Base-by-base conservation (phyloP, 495 filamentous ascomycete genomes). In the Lophium mytilinum region DNA sequence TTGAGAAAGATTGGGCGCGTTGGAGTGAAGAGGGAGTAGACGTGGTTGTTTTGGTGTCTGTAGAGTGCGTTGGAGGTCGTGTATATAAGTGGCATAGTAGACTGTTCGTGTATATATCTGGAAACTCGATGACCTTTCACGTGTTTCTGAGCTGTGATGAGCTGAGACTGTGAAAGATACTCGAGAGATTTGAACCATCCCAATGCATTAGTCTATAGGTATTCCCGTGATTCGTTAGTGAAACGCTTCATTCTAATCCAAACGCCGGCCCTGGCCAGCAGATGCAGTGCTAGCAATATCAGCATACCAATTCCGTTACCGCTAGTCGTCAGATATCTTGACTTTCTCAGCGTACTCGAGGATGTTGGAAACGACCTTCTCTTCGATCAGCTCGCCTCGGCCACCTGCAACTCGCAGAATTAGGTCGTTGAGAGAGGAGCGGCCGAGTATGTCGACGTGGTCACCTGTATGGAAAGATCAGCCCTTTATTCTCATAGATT, bases 361-460 rank as follows among this genome's bases (percentile, higher is more conserved):
- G 54, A 98, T 97, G 35, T 86, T 84, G 36, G 87, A 92, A 53
- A 86, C 75, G 37, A 91, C 82, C 41, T 78, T 83, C 55, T 95
- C 84, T 56, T 85, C 75, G 54, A 98, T 90, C 14, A 80, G 73
- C 40, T 90, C 80, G 30, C 93, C 93, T 61, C 80, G 84, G 0
- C 93, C 93, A n/a, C 88, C 90, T 0, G 88, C 93, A 12, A 98
- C 87, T 30, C 86, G 78, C 52, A 98, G 73, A 42, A 98, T 87
- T 18, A 95, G 73, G 68, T 97, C 94, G 64, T 96, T 98, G 9
- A 98, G 80, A 5, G 82, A 90, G 58, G 88, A 80, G 4, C 93
- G 76, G 11, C 93, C 93, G 15, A 98, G 75, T 53, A 98, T 97
- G 69, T 98, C 93, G 36, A 98, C 93, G 65, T 98, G 93, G 71